Evolutionary conservation across 768 basidiomycete species (phyloP).

Genomic region (Flagelloscypha sp.): DNA sequence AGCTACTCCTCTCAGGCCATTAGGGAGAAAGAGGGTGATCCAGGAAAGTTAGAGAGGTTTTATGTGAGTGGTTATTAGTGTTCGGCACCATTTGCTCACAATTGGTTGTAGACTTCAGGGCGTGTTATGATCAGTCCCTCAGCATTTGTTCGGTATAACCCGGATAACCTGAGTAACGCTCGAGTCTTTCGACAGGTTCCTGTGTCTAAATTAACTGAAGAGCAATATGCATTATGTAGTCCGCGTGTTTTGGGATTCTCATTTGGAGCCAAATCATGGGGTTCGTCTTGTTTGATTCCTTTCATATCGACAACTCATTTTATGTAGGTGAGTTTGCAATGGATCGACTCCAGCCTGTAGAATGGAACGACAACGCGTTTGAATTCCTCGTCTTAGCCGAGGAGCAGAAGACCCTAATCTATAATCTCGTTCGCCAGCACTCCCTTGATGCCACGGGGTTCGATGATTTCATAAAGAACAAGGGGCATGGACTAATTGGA

Average conservation of each 20-base stretch:
- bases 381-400: constrained; percentile 22
- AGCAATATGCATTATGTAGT: constrained; percentile 18
- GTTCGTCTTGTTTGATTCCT: constrained; percentile 9
- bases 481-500: constrained; percentile 28
- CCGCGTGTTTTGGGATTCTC: constrained; percentile 18
- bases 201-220: constrained; percentile 13
- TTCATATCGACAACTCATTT: neutral
- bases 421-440: constrained; percentile 21
- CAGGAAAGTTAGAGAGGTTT: constrained; percentile 3
- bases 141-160: constrained; percentile 16
- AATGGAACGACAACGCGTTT: constrained; percentile 28
- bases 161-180: constrained; percentile 13
- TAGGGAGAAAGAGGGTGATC: constrained; percentile 5
- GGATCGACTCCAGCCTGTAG: constrained; percentile 17
- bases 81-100: neutral
- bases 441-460: constrained; percentile 13
- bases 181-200: constrained; percentile 11
- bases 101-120: constrained; percentile 12
- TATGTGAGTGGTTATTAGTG: constrained; percentile 3
- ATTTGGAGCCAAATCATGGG: constrained; percentile 21
- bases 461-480: constrained; percentile 29
- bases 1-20: constrained; percentile 12
- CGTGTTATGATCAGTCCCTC: constrained; percentile 20
- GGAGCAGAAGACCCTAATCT: constrained; percentile 25
- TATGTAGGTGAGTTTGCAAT: constrained; percentile 21